Conservation (phyloP, 78 protist species). For the Planoprotostelium fungivorum region DNA sequence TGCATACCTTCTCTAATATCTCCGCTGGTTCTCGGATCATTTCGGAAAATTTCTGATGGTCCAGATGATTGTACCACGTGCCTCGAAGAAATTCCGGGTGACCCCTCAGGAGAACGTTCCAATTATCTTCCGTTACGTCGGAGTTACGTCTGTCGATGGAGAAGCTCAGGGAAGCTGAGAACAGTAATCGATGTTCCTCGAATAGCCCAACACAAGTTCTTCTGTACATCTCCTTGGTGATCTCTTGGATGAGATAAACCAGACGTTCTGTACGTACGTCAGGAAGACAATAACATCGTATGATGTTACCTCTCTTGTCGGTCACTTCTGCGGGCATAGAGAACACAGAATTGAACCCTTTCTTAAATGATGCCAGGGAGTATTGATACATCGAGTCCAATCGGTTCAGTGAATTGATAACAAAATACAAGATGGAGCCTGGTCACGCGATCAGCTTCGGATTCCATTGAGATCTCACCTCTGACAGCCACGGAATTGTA, state of each 20-base stretch:
- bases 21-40: neutral
- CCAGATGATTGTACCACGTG: neutral
- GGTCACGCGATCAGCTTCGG: neutral
- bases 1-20: neutral
- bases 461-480: neutral
- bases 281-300: too few relatives aligned
- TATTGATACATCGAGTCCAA: slow-evolving; percentile 81
- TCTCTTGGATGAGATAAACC: slow-evolving; percentile 3
- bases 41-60: neutral
- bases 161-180: neutral
- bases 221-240: slow-evolving; percentile 34
- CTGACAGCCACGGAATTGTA: slow-evolving; percentile 81
- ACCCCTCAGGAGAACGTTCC: neutral
- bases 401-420: slow-evolving; percentile 57
- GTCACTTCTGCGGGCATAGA: neutral
- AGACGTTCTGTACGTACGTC: too few relatives aligned
- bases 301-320: neutral
- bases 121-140: neutral
- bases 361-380: slow-evolving; percentile 61
- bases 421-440: slow-evolving; percentile 80
- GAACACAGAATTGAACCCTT: neutral
- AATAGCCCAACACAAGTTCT: slow-evolving; percentile 78
- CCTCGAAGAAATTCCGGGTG: neutral
- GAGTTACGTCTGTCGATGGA: neutral
- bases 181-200: slow-evolving; percentile 67